Evolutionary conservation across 2,329 filamentous ascomycete species (phyloP).

Genomic region (Cladophialophora psammophila): DNA sequence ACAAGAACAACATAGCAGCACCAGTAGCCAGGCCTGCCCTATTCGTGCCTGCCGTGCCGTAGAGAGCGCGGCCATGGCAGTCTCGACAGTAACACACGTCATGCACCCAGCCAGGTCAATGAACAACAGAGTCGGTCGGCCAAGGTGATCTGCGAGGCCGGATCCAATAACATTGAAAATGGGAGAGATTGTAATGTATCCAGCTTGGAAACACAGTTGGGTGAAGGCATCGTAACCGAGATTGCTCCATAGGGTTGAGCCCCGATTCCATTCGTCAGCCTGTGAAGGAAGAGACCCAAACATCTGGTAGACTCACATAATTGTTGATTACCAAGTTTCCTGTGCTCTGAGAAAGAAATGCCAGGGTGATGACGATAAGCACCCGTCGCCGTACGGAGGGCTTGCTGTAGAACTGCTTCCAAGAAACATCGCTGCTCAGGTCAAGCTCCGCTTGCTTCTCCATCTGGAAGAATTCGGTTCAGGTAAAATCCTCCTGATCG

Average conservation of each 20-base stretch:
- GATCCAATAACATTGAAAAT: conserved; percentile 22
- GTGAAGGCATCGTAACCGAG: conserved; percentile 23
- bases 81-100: conserved; percentile 16
- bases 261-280: conserved; percentile 8
- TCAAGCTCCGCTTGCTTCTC: conserved; percentile 25
- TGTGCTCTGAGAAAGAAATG: conserved; percentile 24
- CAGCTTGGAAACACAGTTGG: conserved; percentile 22
- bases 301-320: background rate
- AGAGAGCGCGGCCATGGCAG: conserved; percentile 29
- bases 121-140: conserved; percentile 40
- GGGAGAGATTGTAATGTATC: conserved; percentile 22
- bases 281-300: background rate
- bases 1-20: conserved; percentile 67
- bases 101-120: conserved; percentile 31
- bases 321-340: conserved; percentile 10
- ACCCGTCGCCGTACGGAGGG: conserved; percentile 20
- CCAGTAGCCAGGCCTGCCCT: conserved; percentile 12
- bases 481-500: conserved; percentile 18
- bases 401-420: conserved; percentile 19
- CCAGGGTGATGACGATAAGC: conserved; percentile 6
- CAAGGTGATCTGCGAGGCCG: conserved; percentile 24
- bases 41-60: conserved; percentile 19
- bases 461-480: conserved; percentile 29
- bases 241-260: conserved; percentile 21
- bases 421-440: conserved; percentile 17